Conservation (phyloP, 371 early-diverging fungal species). For the Mucor indicus region DNA sequence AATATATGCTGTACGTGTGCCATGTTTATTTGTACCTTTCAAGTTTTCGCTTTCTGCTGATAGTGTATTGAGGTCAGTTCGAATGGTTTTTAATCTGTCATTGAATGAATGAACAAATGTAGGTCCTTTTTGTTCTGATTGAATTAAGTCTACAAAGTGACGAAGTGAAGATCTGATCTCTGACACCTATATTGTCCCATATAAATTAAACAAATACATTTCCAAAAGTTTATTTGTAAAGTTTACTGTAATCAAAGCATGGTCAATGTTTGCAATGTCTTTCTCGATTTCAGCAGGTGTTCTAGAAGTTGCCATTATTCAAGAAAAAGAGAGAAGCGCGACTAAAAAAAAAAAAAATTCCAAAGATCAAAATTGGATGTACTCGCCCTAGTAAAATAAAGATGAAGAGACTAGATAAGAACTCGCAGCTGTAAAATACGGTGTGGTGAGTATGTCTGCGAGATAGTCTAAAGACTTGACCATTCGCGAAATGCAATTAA, state of each 20-base stretch:
- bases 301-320: conserved; percentile 1
- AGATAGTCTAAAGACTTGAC: too few relatives aligned
- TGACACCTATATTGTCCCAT: conserved; percentile 23
- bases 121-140: conserved; percentile 29
- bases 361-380: too few relatives aligned
- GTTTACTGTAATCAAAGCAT: conserved; percentile 11
- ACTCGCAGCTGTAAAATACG: too few relatives aligned
- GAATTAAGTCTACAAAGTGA: conserved; percentile 29
- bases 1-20: background rate
- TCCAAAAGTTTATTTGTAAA: too few relatives aligned
- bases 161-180: conserved; percentile 31
- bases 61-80: conserved; percentile 23
- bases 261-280: conserved; percentile 19
- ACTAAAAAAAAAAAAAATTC: too few relatives aligned
- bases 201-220: background rate
- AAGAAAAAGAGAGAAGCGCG: too few relatives aligned
- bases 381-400: too few relatives aligned
- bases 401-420: too few relatives aligned
- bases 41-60: conserved; percentile 24
- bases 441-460: too few relatives aligned
- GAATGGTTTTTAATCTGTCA: conserved; percentile 25
- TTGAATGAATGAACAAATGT: conserved; percentile 25
- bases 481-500: too few relatives aligned
- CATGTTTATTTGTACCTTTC: conserved; percentile 24
- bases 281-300: conserved; percentile 13